Base-by-base conservation (phyloP, 257 asterid species). In the Solanum neorickii region DNA sequence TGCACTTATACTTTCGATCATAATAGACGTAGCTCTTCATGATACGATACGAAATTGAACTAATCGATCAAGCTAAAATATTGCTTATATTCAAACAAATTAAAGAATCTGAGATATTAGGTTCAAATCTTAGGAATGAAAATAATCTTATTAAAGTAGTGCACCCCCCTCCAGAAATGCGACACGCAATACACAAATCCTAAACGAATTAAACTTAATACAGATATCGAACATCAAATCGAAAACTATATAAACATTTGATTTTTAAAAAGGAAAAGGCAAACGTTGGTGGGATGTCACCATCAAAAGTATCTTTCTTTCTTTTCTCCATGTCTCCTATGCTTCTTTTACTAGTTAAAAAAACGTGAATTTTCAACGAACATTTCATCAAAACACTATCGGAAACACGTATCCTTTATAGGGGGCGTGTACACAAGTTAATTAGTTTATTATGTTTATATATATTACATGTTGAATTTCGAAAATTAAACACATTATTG, bases 221-320 rank as follows among this genome's bases (percentile, higher is more conserved):
- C 0, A 13, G 2, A 66, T 27, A 66, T 1, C 8, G 3, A 25
- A 27, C 2, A 66, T 6, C 9, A 1, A 66, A 27, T 12, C 7
- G 8, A 27, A 25, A 66, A 27, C 1, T 2, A 65, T 65, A 5
- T 27, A 68, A 47, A 85, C 52, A 44, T 66, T 31, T 16, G 25
- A 77, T 13, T 33, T 33, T 29, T 18, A 15, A 66, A 52, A 44
- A 68, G 29, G 31, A 44, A 47, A 66, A 84, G 68, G 68, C 60
- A 42, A 42, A 80, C 21, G 74, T 44, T 75, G 84, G 89, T 82
- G 85, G 68, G 65, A 42, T 83, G 78, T 87, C 87, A 78, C 89
- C 84, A 84, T 87, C 82, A 47, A 68, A 65, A 52, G 87, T 87
- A 42, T 56, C 78, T 87, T 59, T 84, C 78, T 66, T 84, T 84